Percentiles rank a stretch among this genome's conserved stretches.
phyloP scores from a whole-genome alignment of 257 asterid species.

The Penstemon eatonii region DNA sequence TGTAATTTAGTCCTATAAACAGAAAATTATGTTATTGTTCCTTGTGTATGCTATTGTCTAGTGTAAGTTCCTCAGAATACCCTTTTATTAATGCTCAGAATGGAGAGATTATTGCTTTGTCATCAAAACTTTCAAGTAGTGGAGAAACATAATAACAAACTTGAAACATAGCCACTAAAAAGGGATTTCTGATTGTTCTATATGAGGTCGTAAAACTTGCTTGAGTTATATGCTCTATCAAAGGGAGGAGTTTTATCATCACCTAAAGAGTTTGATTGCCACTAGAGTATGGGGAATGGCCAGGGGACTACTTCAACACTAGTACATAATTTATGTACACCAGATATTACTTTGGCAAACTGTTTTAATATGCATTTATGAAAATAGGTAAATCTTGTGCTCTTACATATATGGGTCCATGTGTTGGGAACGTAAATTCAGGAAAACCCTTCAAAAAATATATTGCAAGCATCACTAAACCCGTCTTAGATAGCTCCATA shows the following conservation, averaged over 20 bases:
- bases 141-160: not conserved
- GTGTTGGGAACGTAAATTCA: not conserved
- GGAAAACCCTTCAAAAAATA: not conserved
- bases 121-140: not conserved
- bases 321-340: not conserved
- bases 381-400: not conserved
- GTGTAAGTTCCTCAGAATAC: not conserved
- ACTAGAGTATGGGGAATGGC: not conserved
- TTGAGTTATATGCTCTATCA: not conserved
- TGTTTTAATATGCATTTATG: too few species aligned
- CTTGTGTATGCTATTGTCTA: not conserved
- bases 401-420: not conserved
- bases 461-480: not conserved
- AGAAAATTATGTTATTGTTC: too few species aligned
- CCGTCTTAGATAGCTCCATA: not conserved
- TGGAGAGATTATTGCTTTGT: not conserved
- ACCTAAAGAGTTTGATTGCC: not conserved
- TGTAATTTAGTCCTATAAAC: too few species aligned
- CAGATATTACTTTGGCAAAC: not conserved
- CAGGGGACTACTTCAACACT: not conserved
- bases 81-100: not conserved
- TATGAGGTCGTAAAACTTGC: not conserved
- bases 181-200: not conserved
- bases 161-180: not conserved
- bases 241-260: not conserved